Conservation (phyloP, 139 green algal species). For the Closterium sp. region DNA sequence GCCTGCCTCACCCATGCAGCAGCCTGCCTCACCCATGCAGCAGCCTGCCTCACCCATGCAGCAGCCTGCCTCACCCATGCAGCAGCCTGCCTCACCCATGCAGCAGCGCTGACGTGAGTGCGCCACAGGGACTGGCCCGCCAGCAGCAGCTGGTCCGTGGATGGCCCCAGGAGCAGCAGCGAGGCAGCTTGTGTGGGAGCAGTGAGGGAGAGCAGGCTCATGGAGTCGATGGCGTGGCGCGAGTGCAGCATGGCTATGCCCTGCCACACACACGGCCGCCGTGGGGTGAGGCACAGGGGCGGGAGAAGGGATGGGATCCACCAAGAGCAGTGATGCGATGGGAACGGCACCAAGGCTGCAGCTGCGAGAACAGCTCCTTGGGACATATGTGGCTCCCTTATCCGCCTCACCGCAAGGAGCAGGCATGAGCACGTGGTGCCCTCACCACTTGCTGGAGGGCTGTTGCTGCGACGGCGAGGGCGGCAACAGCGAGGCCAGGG, state of each 20-base stretch:
- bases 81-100: not conserved
- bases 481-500: slow-evolving; percentile 33
- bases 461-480: slow-evolving; percentile 31
- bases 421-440: too few relatives aligned
- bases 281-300: not conserved
- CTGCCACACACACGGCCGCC: not conserved
- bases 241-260: slow-evolving; percentile 63
- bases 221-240: slow-evolving; percentile 68
- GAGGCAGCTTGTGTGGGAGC: slow-evolving; percentile 70
- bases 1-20: not conserved
- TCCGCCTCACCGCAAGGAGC: not conserved
- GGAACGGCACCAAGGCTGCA: too few relatives aligned
- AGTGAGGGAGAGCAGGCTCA: slow-evolving; percentile 81
- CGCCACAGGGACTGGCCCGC: not conserved
- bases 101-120: not conserved
- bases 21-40: not conserved
- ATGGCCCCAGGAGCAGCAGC: slow-evolving; percentile 73
- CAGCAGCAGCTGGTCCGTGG: slow-evolving; percentile 68
- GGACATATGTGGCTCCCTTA: not conserved
- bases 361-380: too few relatives aligned
- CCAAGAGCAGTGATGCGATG: not conserved
- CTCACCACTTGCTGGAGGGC: slow-evolving; percentile 52
- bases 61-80: not conserved
- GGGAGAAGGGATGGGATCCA: not conserved
- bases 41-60: not conserved